Evolutionary conservation across 2,329 filamentous ascomycete species (phyloP).

Genomic region (Hypoxylon sp.): DNA sequence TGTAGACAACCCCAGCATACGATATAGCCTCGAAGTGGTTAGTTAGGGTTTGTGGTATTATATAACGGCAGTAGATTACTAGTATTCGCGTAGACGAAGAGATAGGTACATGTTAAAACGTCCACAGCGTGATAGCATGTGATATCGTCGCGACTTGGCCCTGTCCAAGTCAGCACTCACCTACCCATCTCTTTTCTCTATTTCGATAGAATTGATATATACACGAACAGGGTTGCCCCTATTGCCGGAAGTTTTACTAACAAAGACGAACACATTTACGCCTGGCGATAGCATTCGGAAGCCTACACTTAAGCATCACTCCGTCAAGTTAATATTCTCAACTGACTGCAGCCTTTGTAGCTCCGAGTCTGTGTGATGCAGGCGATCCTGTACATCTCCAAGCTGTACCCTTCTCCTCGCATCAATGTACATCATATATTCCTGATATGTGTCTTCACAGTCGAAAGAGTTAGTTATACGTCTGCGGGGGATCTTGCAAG

Average conservation of each 20-base stretch:
- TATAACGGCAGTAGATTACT: no score
- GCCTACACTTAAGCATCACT: constrained; percentile 26
- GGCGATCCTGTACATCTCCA: constrained; percentile 52
- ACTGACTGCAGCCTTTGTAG: constrained; percentile 30
- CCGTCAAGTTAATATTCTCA: constrained; percentile 46
- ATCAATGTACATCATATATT: constrained; percentile 63
- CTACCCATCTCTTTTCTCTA: neutral
- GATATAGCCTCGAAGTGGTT: neutral
- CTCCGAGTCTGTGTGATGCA: constrained; percentile 40
- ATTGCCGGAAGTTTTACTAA: neutral
- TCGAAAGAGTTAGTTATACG: constrained; percentile 1
- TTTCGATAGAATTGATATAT: neutral
- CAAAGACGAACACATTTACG: neutral
- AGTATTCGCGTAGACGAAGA: neutral
- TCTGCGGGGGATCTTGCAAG: neutral
- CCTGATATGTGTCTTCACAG: constrained; percentile 56
- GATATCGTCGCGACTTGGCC: neutral
- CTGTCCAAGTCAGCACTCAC: neutral
- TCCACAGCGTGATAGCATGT: neutral
- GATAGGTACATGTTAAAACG: neutral
- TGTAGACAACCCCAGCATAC: no score
- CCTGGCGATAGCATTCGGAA: neutral
- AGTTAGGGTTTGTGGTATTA: no score
- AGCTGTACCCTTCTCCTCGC: constrained; percentile 58
- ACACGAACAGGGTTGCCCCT: neutral